phyloP scores from a whole-genome alignment of 2,329 filamentous ascomycete genomes.

The Xylaria sp. region DNA sequence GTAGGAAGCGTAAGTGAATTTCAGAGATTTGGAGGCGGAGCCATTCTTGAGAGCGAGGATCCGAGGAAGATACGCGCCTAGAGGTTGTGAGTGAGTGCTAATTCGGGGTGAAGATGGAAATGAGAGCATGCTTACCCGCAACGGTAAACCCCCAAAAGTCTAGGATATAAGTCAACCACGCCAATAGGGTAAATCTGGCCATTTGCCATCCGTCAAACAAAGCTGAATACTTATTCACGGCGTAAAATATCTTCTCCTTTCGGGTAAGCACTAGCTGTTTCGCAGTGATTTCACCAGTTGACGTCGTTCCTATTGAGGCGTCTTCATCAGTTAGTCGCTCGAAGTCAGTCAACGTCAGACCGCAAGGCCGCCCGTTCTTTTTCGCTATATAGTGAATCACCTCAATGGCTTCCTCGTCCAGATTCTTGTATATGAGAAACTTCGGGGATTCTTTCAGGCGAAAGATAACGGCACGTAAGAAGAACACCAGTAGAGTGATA shows the following conservation, averaged over 20 bases:
- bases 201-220: constrained; percentile 29
- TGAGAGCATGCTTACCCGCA: constrained; percentile 7
- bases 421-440: constrained; percentile 57
- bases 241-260: constrained; percentile 33
- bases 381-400: constrained; percentile 60
- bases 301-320: constrained; percentile 17
- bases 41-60: constrained; percentile 33
- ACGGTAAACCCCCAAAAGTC: constrained; percentile 34
- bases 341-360: constrained; percentile 49
- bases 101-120: not conserved
- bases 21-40: constrained; percentile 16
- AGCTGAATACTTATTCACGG: constrained; percentile 50
- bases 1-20: constrained; percentile 33
- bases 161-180: constrained; percentile 32
- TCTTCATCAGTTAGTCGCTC: constrained; percentile 48
- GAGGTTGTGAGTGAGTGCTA: not conserved
- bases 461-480: constrained; percentile 60
- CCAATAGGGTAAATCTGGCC: constrained; percentile 26
- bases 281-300: constrained; percentile 36
- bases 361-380: constrained; percentile 51
- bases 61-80: constrained; percentile 32
- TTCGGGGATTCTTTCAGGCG: constrained; percentile 61
- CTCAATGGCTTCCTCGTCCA: constrained; percentile 59
- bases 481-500: constrained; percentile 56
- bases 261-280: not conserved